These are phyloP conservation scores for Solanum appendiculatum DNA, from an alignment of 257 asterid species.

Conservation along the genomic window DNA sequence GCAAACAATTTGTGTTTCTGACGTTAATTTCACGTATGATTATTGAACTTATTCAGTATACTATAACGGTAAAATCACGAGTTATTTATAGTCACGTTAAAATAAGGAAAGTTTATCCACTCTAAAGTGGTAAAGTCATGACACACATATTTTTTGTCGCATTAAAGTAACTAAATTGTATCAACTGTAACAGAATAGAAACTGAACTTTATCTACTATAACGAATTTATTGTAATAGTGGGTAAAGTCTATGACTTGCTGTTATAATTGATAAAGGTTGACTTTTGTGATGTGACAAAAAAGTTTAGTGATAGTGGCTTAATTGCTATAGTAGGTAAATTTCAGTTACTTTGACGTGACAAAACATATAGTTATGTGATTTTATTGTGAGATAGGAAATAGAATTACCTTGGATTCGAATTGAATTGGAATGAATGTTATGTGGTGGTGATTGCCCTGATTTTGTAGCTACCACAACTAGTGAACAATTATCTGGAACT, in stretches of 20 bases:
- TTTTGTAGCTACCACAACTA: constrained; percentile 35
- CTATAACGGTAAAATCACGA: background rate
- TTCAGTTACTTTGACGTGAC: background rate
- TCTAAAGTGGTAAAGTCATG: background rate
- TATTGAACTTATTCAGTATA: background rate
- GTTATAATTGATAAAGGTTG: background rate
- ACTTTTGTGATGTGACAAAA: background rate
- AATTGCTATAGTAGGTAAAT: background rate
- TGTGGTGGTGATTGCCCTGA: background rate
- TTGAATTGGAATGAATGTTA: constrained; percentile 15
- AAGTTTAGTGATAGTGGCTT: background rate
- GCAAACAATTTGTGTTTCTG: background rate
- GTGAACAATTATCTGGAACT: constrained; percentile 55
- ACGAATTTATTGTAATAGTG: no score
- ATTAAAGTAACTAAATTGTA: background rate
- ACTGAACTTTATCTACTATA: background rate
- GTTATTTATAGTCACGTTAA: background rate
- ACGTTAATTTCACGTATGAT: background rate
- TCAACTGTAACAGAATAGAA: background rate
- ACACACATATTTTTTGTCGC: background rate
- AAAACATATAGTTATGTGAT: background rate
- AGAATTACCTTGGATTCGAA: constrained; percentile 18
- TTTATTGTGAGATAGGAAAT: background rate
- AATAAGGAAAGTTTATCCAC: background rate
- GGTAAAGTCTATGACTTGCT: no score